Evolutionary conservation across 23 red algal genomes (phyloP).

Genomic region (Gracilaria gracilis): DNA sequence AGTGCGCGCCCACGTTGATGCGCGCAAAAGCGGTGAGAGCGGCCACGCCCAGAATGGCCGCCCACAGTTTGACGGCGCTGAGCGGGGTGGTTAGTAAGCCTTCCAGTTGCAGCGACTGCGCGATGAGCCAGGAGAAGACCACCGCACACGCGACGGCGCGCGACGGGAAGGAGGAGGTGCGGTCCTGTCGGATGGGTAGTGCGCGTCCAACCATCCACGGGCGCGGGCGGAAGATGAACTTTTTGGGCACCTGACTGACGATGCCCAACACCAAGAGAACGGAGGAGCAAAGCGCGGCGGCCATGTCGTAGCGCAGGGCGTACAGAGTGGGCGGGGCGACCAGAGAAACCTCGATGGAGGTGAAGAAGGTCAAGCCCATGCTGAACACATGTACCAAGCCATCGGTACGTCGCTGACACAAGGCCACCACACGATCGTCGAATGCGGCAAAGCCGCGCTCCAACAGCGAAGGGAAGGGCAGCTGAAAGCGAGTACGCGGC

Average conservation of each 20-base stretch:
- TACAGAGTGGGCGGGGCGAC: constrained; percentile 59
- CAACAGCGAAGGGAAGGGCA: constrained; percentile 41
- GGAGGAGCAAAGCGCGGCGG: constrained; percentile 59
- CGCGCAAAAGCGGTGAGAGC: constrained; percentile 70
- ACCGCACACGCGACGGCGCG: constrained; percentile 79
- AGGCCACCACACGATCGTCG: constrained; percentile 60
- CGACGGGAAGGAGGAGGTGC: constrained; percentile 80
- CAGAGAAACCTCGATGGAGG: constrained; percentile 79
- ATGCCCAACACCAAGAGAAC: constrained; percentile 72
- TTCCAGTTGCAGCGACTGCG: constrained; percentile 33
- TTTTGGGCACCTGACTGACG: constrained; percentile 85
- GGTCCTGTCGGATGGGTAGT: constrained; percentile 67
- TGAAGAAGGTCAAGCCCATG: constrained; percentile 72
- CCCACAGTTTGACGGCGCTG: constrained; percentile 14
- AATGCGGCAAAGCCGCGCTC: constrained; percentile 41
- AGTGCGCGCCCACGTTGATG: constrained; percentile 85
- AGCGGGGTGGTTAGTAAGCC: not conserved
- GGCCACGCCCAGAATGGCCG: constrained; percentile 33
- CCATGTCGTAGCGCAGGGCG: constrained; percentile 74
- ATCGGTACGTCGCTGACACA: constrained; percentile 58
- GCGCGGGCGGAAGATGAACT: constrained; percentile 82
- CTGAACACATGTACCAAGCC: constrained; percentile 35
- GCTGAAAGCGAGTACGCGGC: constrained; percentile 37
- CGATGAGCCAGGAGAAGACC: constrained; percentile 81
- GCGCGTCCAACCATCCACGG: constrained; percentile 87